Evolutionary conservation across 805 yeast genomes (phyloP).

Genomic region (Metschnikowia colocasiae): DNA sequence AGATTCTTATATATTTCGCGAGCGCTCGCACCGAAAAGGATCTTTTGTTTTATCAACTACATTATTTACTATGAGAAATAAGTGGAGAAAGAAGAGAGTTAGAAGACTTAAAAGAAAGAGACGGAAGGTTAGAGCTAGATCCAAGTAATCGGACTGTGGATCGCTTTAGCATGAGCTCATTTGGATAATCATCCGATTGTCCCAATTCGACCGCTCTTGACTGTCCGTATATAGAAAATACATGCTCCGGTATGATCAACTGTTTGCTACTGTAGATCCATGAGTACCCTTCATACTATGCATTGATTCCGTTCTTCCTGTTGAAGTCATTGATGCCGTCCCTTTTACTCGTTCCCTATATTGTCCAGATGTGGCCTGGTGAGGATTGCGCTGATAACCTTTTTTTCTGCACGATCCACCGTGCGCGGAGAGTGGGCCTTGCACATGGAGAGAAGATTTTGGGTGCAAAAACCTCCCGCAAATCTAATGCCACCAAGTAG

Average conservation of each 20-base stretch:
- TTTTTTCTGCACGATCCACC: not conserved
- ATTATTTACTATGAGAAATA: constrained; percentile 73
- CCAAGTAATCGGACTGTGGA: constrained; percentile 72
- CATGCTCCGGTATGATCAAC: constrained; percentile 19
- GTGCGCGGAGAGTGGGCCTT: constrained; percentile 1
- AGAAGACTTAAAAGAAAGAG: constrained; percentile 99
- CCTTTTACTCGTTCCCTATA: no score
- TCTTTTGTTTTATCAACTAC: constrained; percentile 19
- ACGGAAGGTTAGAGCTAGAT: constrained; percentile 99
- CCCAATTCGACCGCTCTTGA: constrained; percentile 5
- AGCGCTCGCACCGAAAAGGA: constrained; percentile 21
- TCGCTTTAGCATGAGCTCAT: constrained; percentile 14
- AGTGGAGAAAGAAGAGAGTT: constrained; percentile 99
- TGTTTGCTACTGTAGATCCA: not conserved
- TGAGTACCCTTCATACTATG: no score
- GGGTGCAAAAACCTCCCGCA: constrained; percentile 4
- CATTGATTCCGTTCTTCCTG: no score
- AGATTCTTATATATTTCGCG: constrained; percentile 19
- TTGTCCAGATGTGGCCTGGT: not conserved
- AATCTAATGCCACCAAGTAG: not conserved
- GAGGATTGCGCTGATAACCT: not conserved
- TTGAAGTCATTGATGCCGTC: no score
- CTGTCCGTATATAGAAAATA: constrained; percentile 21
- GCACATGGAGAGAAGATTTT: not conserved
- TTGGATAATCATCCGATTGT: constrained; percentile 4